Evolutionary conservation across 1,284 basidiomycete genomes (phyloP), one percentile per base, ranked within the genome.

Genomic region (Thecaphora frezii): DNA sequence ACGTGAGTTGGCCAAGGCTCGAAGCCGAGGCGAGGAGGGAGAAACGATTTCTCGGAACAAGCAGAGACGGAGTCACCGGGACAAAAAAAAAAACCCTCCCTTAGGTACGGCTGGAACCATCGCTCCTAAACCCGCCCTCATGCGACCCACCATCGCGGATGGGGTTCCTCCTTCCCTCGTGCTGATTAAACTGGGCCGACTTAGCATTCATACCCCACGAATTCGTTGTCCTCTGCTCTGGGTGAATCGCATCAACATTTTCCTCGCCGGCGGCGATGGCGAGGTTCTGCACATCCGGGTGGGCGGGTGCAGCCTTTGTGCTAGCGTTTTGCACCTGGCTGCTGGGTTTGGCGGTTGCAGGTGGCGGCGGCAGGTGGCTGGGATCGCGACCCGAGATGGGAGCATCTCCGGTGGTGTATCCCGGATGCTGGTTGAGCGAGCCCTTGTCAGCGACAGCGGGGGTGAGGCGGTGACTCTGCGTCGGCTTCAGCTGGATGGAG

Each of bases 141-240:
- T 73, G 28, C 23, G 48, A 56, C 18, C 70, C 70, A 19, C 70
- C 70, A 28, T 73, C 44, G 3, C 46, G 37, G n/a, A 73, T 44
- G 1, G 70, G 70, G 46, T 63, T 52, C 13, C 70, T 38, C 36
- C 57, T 52, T 3, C 69, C 68, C 51, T 73, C 70, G 1, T 57
- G 47, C 8, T 50, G 51, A 42, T 68, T 73, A 62, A 71, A 71
- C 40, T 73, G 60, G 19, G 65, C 54, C 8, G 54, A 53, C 16
- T 61, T 44, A 30, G 57, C 44, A 45, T 63, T 73, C 1, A 52
- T 36, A 42, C 68, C 65, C 70, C 70, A 73, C 3, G 38, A 40
- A 24, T 69, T 62, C 13, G 54, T 52, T 8, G 54, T 51, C 37
- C 69, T 49, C 25, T 70, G 58, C 28, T 65, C 60, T 4, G 70